phyloP scores from a whole-genome alignment of 768 basidiomycete genomes.

The Calocybe indica region DNA sequence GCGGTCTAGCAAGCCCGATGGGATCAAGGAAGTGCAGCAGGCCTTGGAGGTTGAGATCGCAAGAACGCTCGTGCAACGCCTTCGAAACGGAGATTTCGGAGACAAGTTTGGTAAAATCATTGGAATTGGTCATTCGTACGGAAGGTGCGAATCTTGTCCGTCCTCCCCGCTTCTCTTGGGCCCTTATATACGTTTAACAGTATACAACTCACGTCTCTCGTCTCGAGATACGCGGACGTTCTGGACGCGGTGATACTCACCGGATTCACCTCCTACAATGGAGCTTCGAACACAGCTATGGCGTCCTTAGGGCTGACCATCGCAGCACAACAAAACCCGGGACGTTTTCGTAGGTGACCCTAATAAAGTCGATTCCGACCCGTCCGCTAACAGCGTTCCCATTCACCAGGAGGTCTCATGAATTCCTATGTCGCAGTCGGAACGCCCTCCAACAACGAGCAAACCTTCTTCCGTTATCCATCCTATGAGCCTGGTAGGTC shows the following conservation, averaged over 20 bases:
- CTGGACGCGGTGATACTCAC: conserved; percentile 16
- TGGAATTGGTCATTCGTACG: conserved; percentile 19
- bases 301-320: conserved; percentile 12
- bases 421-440: conserved; percentile 11
- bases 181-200: conserved; percentile 1
- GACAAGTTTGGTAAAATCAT: conserved; percentile 8
- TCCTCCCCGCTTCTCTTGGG: neutral
- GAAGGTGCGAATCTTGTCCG: conserved; percentile 11
- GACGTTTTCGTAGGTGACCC: conserved; percentile 11
- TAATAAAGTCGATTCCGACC: neutral
- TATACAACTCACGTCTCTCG: conserved; percentile 12
- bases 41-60: conserved; percentile 14
- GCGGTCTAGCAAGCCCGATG: conserved; percentile 16
- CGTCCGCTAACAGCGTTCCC: neutral
- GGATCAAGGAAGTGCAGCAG: conserved; percentile 15
- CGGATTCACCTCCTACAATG: conserved; percentile 9
- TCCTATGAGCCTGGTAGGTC: conserved; percentile 13
- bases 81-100: conserved; percentile 4
- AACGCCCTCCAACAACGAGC: conserved; percentile 12
- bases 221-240: conserved; percentile 9
- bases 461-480: conserved; percentile 13
- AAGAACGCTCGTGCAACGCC: conserved; percentile 9
- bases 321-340: conserved; percentile 9
- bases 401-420: conserved; percentile 7
- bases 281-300: conserved; percentile 6